Percentiles rank a stretch among this genome's conserved stretches.
phyloP scores from a whole-genome alignment of 2,329 filamentous ascomycete species.

The Byssoonygena ceratinophila region DNA sequence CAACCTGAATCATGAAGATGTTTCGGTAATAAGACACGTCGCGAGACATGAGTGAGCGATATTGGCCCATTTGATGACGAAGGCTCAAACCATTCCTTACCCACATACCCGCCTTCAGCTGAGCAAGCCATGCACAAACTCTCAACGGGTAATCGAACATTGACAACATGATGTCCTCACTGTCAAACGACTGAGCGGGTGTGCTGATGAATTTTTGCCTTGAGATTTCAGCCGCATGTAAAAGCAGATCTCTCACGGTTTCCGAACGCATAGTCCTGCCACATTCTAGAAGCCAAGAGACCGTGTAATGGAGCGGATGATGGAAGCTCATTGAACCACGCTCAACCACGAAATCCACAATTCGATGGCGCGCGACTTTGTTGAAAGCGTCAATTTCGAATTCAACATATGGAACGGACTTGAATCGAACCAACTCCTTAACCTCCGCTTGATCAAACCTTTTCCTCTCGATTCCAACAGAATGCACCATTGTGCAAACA shows the following conservation, averaged over 20 bases:
- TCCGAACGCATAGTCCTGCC: constrained; percentile 63
- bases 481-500: constrained; percentile 77
- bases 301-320: constrained; percentile 86
- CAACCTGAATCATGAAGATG: constrained; percentile 85
- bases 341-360: constrained; percentile 82
- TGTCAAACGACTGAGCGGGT: constrained; percentile 35
- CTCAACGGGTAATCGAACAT: constrained; percentile 88
- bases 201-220: constrained; percentile 48
- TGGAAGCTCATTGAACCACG: constrained; percentile 92
- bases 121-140: constrained; percentile 90
- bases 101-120: constrained; percentile 99
- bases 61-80: constrained; percentile 87
- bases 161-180: constrained; percentile 73
- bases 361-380: constrained; percentile 46
- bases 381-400: constrained; percentile 50
- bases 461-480: constrained; percentile 74
- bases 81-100: constrained; percentile 94
- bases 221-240: constrained; percentile 53
- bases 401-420: constrained; percentile 64
- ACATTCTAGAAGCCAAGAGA: constrained; percentile 91
- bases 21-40: constrained; percentile 93
- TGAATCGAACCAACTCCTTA: constrained; percentile 76
- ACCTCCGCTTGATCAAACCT: constrained; percentile 81
- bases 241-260: constrained; percentile 57
- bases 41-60: constrained; percentile 75